Base-by-base conservation (phyloP, 345 rosid species). In the Acer campestre region DNA sequence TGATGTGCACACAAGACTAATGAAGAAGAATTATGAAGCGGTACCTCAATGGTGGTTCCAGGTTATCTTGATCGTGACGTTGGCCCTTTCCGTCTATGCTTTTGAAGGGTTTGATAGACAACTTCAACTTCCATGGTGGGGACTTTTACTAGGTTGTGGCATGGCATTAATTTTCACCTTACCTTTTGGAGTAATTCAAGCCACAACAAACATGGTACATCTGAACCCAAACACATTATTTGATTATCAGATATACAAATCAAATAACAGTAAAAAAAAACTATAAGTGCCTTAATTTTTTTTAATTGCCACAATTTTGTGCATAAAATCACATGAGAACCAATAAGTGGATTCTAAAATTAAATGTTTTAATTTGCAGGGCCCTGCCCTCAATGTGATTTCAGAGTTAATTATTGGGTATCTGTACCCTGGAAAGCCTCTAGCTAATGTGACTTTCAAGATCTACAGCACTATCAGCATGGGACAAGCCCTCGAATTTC, bases 61-160 rank as follows among this genome's bases (percentile, higher is more conserved):
- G 8, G 1, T 4, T 1, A 64, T 92, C 29, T 81, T 92, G 61
- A 16, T 86, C 8, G 9, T 68, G n/a, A 72, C 87, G 42, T 12
- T 90, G 12, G 84, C 31, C 13, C 85, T 92, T 5, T 62, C 95
- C 17, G 31, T 94, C 61, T 73, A 81, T 14, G 88, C 94, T 17
- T 83, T 89, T 27, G 97, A 94, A 86, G 98, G 97, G 44, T 94
- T 92, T 73, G 88, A 71, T 73, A 80, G 73, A 53, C 88, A 88
- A 79, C 92, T 92, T 64, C 97, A 92, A 70, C 92, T 94, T 68
- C 97, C 93, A 44, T 94, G 92, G 92, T 92, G 98, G 98, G 97
- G 94, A 46, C 85, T 91, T 83, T 22, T 92, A 40, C 85, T 94
- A 6, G 91, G 96, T 2, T 86, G 87, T 29, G 66, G 22, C 56